phyloP scores from a whole-genome alignment of 1,284 basidiomycete genomes.

The Chalciporus piperatoides region DNA sequence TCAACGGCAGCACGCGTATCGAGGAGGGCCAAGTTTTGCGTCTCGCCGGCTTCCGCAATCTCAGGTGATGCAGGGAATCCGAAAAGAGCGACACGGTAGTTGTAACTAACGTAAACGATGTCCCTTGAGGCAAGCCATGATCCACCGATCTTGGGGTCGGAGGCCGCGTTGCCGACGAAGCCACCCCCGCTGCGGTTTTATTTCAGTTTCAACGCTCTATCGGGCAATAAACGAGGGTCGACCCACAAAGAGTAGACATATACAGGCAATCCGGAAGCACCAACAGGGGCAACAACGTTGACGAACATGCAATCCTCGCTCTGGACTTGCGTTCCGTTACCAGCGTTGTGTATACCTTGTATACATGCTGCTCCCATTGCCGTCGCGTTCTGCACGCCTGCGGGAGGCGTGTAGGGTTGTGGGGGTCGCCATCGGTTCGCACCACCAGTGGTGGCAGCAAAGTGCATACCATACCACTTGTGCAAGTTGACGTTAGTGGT shows the following conservation, averaged over 20 bases:
- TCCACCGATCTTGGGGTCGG: neutral
- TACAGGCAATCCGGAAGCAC: neutral
- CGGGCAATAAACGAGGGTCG: neutral
- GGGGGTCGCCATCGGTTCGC: slow-evolving; percentile 5
- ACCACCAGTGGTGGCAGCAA: neutral
- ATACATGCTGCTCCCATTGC: slow-evolving; percentile 4
- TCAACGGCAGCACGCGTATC: neutral
- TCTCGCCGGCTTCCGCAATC: neutral
- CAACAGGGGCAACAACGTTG: slow-evolving; percentile 1
- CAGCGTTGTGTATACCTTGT: slow-evolving; percentile 1
- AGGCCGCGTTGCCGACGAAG: neutral
- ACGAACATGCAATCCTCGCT: neutral
- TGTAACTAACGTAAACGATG: neutral
- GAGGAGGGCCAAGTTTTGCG: neutral
- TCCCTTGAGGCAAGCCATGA: neutral
- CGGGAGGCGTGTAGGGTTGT: slow-evolving; percentile 17
- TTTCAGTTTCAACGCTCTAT: neutral
- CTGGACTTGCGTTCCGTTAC: neutral
- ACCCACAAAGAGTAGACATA: neutral
- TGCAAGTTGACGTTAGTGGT: neutral
- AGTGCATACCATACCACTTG: slow-evolving; percentile 3
- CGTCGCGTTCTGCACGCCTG: slow-evolving; percentile 8
- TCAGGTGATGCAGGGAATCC: slow-evolving; percentile 3
- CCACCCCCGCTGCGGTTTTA: neutral
- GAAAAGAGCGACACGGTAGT: neutral